Evolutionary conservation across 176 grass and related monocot species (phyloP), one percentile per base, ranked within the genome.

Genomic region (Tuctoria greenei): DNA sequence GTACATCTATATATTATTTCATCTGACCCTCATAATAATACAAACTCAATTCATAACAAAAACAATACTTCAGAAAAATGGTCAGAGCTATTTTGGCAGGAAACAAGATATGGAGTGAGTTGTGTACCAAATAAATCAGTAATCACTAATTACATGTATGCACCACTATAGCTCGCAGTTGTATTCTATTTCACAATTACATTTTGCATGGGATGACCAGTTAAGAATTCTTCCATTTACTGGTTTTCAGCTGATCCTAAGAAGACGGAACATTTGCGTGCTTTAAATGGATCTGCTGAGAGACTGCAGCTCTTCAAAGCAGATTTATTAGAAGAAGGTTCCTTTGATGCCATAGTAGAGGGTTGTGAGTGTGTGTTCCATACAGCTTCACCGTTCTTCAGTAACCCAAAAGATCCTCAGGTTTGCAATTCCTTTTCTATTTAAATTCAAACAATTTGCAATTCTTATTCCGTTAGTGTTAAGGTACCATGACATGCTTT

Each of bases 231-330:
- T 66, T 71, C 6, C 65, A 21, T 70, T 27, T 61, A 46, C 21
- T 80, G 15, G 4, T 69, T 65, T 63, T 81, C 65, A 86, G 84
- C 72, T 70, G 66, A 86, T 49, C 72, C 84, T 6, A 86, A 76
- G 78, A 81, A 81, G 46, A 86, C 55, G 27, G 45, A 76, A 28
- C 84, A 86, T 47, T 70, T 86, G 46, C 57, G 15, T 64, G 64
- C 78, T 26, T 18, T 81, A 18, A 72, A 86, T 76, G 84, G 84
- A 81, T 67, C 84, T 67, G 25, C 21, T 18, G 72, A 86, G 55
- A 81, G 84, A 26, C 54, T 85, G 69, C 69, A 80, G 10, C 64
- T 85, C 21, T 85, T 68, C 38, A 80, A 85, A 80, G 83, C 83
- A 42, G 54, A 80, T 67, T 51, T 85, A 15, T 68, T 85, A 47